These are phyloP conservation scores for Gracilaria gracilis DNA, from an alignment of 23 red algal species.

Conservation along the genomic window DNA sequence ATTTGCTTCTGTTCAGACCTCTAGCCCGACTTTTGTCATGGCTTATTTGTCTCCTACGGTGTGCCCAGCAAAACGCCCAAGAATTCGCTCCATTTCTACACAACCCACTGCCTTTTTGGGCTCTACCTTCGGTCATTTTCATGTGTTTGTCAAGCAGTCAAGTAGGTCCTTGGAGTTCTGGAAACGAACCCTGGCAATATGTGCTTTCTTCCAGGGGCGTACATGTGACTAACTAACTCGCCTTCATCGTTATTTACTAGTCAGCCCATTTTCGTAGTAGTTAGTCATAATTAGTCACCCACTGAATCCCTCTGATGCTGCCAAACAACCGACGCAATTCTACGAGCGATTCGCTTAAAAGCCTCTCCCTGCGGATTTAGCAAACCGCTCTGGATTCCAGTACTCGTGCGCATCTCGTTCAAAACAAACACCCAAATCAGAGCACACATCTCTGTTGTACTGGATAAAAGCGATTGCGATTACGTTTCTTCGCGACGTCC, in stretches of 20 bases:
- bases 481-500: neutral
- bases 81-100: neutral
- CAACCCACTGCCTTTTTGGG: neutral
- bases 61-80: neutral
- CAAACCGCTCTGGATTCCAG: neutral
- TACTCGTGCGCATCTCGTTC: neutral
- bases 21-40: no score
- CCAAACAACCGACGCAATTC: neutral
- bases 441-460: neutral
- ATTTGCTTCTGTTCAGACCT: no score
- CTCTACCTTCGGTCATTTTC: neutral
- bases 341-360: neutral
- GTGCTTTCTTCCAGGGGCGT: neutral
- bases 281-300: no score
- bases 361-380: neutral
- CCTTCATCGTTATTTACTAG: neutral
- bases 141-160: neutral
- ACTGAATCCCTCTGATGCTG: neutral
- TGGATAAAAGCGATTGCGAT: neutral
- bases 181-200: conserved; percentile 52
- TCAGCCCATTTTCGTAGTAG: neutral
- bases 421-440: neutral
- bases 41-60: neutral
- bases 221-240: neutral
- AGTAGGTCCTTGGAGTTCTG: conserved; percentile 52